phyloP scores from a whole-genome alignment of 805 yeast species.

The Hanseniaspora lachancei region DNA sequence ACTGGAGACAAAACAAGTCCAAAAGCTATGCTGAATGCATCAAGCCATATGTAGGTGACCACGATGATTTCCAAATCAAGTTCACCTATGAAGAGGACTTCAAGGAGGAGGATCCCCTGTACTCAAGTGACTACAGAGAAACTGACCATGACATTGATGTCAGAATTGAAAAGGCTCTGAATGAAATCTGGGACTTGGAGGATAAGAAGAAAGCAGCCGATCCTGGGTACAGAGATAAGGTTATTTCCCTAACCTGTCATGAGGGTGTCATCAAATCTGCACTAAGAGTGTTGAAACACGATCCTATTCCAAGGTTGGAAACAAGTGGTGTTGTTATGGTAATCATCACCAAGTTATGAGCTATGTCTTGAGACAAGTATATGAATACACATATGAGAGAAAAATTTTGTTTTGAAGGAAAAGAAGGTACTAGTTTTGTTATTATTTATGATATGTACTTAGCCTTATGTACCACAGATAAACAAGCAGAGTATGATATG shows the following conservation, averaged over 20 bases:
- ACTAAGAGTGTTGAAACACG: constrained; percentile 40
- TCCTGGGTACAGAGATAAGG: constrained; percentile 12
- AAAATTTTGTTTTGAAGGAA: too few species aligned
- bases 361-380: too few species aligned
- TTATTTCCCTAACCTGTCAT: constrained; percentile 43
- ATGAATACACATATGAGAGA: too few species aligned
- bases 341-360: constrained; percentile 28
- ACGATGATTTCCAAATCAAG: constrained; percentile 21
- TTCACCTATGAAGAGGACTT: constrained; percentile 35
- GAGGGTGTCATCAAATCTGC: constrained; percentile 46
- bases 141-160: constrained; percentile 36
- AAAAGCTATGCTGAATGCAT: constrained; percentile 26
- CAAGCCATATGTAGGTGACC: neutral
- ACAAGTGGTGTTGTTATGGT: constrained; percentile 57
- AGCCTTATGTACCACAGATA: too few species aligned
- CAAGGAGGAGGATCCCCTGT: constrained; percentile 39
- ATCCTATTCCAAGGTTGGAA: constrained; percentile 40
- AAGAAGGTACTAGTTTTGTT: too few species aligned
- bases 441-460: too few species aligned
- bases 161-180: constrained; percentile 37
- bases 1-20: constrained; percentile 35
- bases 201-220: neutral
- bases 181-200: constrained; percentile 20
- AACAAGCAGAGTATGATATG: too few species aligned
- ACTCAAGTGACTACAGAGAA: constrained; percentile 37